Percentiles rank a stretch among this genome's conserved stretches.
Evolutionary conservation across 192 early-diverging fungal species (phyloP).

Genomic region (Backusella psychrophila): DNA sequence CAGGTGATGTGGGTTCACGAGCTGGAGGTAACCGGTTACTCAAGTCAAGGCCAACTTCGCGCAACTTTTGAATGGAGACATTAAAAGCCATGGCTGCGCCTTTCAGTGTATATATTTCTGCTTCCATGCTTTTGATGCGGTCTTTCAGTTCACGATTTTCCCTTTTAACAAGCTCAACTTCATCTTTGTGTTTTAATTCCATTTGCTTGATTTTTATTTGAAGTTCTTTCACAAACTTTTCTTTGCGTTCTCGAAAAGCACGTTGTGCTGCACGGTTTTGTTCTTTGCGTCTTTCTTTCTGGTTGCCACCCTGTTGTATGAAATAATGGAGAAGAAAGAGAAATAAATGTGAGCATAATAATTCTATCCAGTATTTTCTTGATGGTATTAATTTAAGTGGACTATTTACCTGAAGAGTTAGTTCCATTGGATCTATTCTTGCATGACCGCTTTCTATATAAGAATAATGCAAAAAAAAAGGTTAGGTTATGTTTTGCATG

Average conservation of each 20-base stretch:
- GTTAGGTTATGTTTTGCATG: not conserved
- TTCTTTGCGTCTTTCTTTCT: slow-evolving; percentile 29
- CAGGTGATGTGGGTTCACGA: not conserved
- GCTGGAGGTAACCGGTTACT: not conserved
- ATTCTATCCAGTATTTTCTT: not conserved
- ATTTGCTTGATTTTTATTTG: slow-evolving; percentile 73
- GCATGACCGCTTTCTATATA: not conserved
- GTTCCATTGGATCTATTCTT: not conserved
- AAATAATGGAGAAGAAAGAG: not conserved
- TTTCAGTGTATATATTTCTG: slow-evolving; percentile 53
- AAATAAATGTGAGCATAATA: not conserved
- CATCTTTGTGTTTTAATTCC: slow-evolving; percentile 48
- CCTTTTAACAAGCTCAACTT: slow-evolving; percentile 38
- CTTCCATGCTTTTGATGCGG: slow-evolving; percentile 48
- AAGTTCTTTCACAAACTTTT: slow-evolving; percentile 73
- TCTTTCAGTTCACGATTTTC: slow-evolving; percentile 52
- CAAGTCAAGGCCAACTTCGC: slow-evolving; percentile 13
- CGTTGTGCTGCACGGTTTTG: slow-evolving; percentile 31
- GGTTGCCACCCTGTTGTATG: not conserved
- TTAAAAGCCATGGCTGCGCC: slow-evolving; percentile 52
- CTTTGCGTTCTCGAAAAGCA: slow-evolving; percentile 69
- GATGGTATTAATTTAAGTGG: not conserved
- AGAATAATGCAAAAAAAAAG: not conserved
- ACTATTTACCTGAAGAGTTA: not conserved
- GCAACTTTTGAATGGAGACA: slow-evolving; percentile 41